Base-by-base conservation (phyloP, 2,329 filamentous ascomycete species). In the Aureobasidium leucospermi region DNA sequence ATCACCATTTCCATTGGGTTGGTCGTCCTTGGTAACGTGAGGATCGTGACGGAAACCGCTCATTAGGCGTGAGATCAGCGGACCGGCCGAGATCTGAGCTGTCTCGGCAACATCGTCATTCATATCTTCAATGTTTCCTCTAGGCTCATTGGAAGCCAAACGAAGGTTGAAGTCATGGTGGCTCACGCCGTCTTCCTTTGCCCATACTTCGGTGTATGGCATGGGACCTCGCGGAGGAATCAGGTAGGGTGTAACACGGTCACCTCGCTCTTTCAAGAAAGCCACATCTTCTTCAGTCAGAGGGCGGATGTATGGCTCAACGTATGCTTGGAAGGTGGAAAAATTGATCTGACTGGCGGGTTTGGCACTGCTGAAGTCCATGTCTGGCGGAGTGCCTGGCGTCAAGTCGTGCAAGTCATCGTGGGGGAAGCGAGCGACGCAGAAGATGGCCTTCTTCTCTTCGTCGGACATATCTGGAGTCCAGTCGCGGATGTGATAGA, bases 341-440 rank as follows among this genome's bases (percentile, higher is more conserved):
- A 94, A 94, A 71, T 89, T 92, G 71, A 97, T 94, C 76, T 99
- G 94, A 67, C 93, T 96, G 19, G 87, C 86, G 5, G 93, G 91
- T 71, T 97, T 99, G 36, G 90, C 88, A 70, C 85, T 96, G 70
- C 90, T 96, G 69, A 96, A 97, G 75, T 99, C 94, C 71, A 90
- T 91, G 73, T 97, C 92, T 1, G 94, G 93, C 1, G 92, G 89
- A 41, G 88, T 86, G 49, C 94, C 94, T 10, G 93, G 88, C 64
- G 96, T 95, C 65, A 94, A 79, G 69, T 96, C 87, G 60, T 85
- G 81, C 8, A 99, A 80, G 68, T 96, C 89, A 64, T 83, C 87
- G 56, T 81, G 81, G 0, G 94, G 94, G 70, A 94, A 99, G 13
- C 83, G 80, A 4, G 88, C 85, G 15, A 99, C 94, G 7, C 90